Percentiles rank a stretch among this genome's conserved stretches.
Conservation (phyloP, 768 basidiomycete genomes). For the Lentinula aciculospora region DNA sequence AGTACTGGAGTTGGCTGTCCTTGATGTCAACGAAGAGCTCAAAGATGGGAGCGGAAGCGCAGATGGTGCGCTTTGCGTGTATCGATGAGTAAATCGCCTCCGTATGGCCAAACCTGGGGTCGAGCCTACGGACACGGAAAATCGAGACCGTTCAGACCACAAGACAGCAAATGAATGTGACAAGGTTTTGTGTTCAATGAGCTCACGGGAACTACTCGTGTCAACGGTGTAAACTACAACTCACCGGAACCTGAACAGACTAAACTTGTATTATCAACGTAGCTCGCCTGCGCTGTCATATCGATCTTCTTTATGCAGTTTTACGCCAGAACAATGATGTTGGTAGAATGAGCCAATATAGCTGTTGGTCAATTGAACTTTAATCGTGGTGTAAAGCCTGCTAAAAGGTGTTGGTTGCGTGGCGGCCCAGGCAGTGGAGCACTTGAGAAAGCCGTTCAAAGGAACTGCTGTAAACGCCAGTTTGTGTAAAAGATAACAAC, state of each 20-base stretch:
- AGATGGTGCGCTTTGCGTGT: not conserved
- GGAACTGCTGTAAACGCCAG: not conserved
- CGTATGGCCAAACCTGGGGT: not conserved
- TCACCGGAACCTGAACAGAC: not conserved
- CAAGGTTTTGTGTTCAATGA: not conserved
- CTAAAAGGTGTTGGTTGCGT: not conserved
- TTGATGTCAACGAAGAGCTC: not conserved
- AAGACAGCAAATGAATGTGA: not conserved
- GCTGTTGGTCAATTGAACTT: not conserved
- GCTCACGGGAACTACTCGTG: not conserved
- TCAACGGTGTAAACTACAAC: not conserved
- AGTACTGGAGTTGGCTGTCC: not conserved
- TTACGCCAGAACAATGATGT: not conserved
- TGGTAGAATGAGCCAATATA: not conserved
- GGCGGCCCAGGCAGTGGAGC: not conserved
- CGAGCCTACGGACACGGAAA: not conserved
- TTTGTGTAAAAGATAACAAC: not conserved
- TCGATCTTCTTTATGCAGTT: not conserved
- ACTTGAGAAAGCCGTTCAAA: not conserved
- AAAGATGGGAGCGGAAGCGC: not conserved
- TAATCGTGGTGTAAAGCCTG: not conserved
- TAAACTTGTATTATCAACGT: not conserved
- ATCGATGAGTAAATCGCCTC: not conserved
- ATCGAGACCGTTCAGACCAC: not conserved
- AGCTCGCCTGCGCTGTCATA: not conserved